Evolutionary conservation across 164 flowering plant species (phyloP).

Genomic region (Vitis riparia): DNA sequence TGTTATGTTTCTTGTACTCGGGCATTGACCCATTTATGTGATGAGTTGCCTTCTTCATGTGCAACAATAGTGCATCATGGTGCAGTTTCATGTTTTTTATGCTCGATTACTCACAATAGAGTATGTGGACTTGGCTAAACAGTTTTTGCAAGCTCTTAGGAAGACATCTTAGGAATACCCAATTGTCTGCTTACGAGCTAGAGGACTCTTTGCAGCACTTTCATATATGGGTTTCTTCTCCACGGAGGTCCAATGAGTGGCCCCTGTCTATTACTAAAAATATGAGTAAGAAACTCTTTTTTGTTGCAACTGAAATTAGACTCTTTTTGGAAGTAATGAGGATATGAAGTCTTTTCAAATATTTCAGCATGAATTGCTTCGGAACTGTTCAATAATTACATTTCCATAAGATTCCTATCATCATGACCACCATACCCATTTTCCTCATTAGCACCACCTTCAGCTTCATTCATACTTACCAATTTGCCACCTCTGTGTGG

Average conservation of each 20-base stretch:
- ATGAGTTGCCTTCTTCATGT: slow-evolving; percentile 91
- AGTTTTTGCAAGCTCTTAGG: slow-evolving; percentile 97
- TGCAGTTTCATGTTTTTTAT: slow-evolving; percentile 81
- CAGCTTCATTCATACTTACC: too few relatives aligned
- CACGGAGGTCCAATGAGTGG: slow-evolving; percentile 98
- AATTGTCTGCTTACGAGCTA: slow-evolving; percentile 94
- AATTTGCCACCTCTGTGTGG: too few relatives aligned
- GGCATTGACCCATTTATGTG: slow-evolving; percentile 91
- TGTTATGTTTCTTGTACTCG: slow-evolving; percentile 97
- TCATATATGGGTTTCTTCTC: slow-evolving; percentile 97
- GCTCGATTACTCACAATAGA: slow-evolving; percentile 91
- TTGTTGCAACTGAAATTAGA: slow-evolving; percentile 67
- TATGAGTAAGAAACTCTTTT: slow-evolving; percentile 98
- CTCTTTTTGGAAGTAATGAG: too few relatives aligned
- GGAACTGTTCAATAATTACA: too few relatives aligned
- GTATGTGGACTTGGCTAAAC: slow-evolving; percentile 99
- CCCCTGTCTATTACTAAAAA: slow-evolving; percentile 96
- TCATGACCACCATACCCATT: too few relatives aligned
- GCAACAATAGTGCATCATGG: slow-evolving; percentile 98
- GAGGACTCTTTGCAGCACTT: slow-evolving; percentile 98
- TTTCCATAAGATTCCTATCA: too few relatives aligned
- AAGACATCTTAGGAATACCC: slow-evolving; percentile 99
- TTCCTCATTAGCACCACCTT: too few relatives aligned
- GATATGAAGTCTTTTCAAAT: too few relatives aligned
- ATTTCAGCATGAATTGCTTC: too few relatives aligned